These are phyloP conservation scores for Prunus mira DNA, from an alignment of 306 rosid genomes.

Conservation along the genomic window DNA sequence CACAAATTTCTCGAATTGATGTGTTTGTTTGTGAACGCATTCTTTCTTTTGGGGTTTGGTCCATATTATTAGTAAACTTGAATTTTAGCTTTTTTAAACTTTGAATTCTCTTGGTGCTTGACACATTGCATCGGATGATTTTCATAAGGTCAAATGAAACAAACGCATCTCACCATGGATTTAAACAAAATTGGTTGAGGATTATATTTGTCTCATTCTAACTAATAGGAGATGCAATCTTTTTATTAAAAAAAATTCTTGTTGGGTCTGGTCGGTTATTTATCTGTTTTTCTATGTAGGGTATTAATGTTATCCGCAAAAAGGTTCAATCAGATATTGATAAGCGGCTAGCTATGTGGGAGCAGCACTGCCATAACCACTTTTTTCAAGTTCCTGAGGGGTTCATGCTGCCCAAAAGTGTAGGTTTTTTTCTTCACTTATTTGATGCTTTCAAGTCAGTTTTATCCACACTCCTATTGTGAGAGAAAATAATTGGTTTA, in stretches of 20 bases:
- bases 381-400: slow-evolving; percentile 73
- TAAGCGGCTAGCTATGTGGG: slow-evolving; percentile 69
- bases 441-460: background rate
- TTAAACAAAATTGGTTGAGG: background rate
- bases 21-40: no score
- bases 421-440: slow-evolving; percentile 27
- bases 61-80: background rate
- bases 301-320: slow-evolving; percentile 40
- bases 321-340: slow-evolving; percentile 56
- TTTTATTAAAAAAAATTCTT: background rate
- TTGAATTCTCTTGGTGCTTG: background rate
- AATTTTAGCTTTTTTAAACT: background rate
- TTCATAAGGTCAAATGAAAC: no score
- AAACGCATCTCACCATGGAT: no score
- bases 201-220: background rate
- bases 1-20: background rate
- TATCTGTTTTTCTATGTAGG: slow-evolving; percentile 37
- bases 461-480: background rate
- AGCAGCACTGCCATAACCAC: slow-evolving; percentile 60
- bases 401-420: slow-evolving; percentile 50
- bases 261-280: background rate
- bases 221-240: background rate
- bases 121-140: background rate
- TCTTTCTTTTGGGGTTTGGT: background rate
- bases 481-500: background rate